Evolutionary conservation across 331 rosid species (phyloP), one percentile per base, ranked within the genome.

Genomic region (Prunus yedoensis): DNA sequence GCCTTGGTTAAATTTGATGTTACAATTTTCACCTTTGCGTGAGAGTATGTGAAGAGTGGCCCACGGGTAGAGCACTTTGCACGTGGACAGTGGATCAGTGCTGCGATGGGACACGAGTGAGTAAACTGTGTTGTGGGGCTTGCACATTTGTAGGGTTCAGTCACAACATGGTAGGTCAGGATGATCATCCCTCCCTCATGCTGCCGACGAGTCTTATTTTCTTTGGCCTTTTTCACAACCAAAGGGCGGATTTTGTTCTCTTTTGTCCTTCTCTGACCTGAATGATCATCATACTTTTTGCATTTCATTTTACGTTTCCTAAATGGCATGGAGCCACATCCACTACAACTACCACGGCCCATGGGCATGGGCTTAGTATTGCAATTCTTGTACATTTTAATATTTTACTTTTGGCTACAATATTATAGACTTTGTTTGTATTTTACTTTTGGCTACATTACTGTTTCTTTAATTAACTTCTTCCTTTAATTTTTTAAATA

Each of bases 311-410:
- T 59, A 25, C 66, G 28, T 73, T 59, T 73, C 57, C 38, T 57
- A 45, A n/a, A 68, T 59, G 77, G 46, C 68, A 25, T 23, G 73
- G 58, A 25, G 58, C 68, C 68, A 73, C 77, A 25, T 30, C 68
- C 68, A 73, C 77, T 17, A 0, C 66, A 73, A 43, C 58, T 43
- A 45, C 57, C 73, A 47, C 8, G 72, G 12, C 1, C 38, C 38
- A 32, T 32, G 38, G 38, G 38, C 38, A 32, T 4, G 38, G 38
- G 38, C 23, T 28, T 62, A 62, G 32, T 56, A 71, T 20, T 54
- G 38, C 66, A 71, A 71, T 71, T 57, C 62, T 71, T 71, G 3
- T 20, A 41, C 66, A 9, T 64, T 35, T 18, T 35, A 5, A 35
- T 5, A 35, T 35, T 35, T 35, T 23, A 58, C 43, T 68, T 13